These are phyloP conservation scores for Zanthoxylum bungeanum DNA, from an alignment of 345 rosid genomes.

Conservation along the genomic window DNA sequence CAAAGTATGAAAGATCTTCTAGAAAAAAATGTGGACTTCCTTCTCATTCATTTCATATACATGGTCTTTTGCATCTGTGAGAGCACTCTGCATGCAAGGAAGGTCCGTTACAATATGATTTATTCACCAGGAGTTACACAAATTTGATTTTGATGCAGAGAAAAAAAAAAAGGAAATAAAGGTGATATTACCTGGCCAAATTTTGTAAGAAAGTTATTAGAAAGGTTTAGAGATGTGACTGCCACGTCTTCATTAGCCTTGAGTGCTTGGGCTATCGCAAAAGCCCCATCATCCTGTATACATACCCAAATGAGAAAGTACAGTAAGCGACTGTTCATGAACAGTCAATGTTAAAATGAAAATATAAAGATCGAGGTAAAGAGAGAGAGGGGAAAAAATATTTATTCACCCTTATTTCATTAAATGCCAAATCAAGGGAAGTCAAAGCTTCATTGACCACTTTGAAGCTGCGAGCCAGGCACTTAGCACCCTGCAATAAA, in stretches of 20 bases:
- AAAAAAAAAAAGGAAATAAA: not conserved
- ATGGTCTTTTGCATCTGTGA: slow-evolving; percentile 86
- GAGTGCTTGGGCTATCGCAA: slow-evolving; percentile 90
- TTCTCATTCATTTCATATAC: slow-evolving; percentile 93
- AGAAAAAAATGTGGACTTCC: slow-evolving; percentile 85
- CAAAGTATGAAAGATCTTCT: slow-evolving; percentile 19
- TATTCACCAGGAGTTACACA: not conserved
- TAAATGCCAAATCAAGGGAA: slow-evolving; percentile 85
- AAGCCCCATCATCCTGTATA: slow-evolving; percentile 90
- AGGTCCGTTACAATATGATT: not conserved
- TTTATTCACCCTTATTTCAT: slow-evolving; percentile 72
- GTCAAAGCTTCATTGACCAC: slow-evolving; percentile 94
- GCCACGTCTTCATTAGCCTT: slow-evolving; percentile 91
- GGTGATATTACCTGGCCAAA: slow-evolving; percentile 73
- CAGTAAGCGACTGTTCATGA: not conserved
- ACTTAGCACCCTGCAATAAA: slow-evolving; percentile 73
- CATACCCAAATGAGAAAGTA: slow-evolving; percentile 13
- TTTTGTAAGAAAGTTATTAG: slow-evolving; percentile 86
- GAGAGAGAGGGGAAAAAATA: not conserved
- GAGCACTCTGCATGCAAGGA: slow-evolving; percentile 62
- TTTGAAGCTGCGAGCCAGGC: slow-evolving; percentile 87
- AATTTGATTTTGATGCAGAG: not conserved
- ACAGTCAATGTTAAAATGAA: not conserved
- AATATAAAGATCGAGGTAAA: no score
- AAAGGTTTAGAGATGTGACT: slow-evolving; percentile 72